phyloP scores from a whole-genome alignment of 768 basidiomycete species.

The Porphyrellus cyaneotinctus region DNA sequence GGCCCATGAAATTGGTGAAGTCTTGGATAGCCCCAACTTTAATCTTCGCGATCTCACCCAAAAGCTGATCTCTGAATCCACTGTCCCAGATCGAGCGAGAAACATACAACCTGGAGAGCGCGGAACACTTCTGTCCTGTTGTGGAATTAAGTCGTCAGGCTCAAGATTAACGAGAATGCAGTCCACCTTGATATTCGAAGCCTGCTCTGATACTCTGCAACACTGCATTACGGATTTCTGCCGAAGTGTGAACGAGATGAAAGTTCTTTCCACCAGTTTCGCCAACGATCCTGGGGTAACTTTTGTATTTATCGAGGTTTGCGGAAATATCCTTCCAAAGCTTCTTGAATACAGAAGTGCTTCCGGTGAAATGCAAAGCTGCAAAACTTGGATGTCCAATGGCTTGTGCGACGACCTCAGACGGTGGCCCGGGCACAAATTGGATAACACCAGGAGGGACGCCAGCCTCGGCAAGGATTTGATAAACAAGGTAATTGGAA shows the following conservation, averaged over 20 bases:
- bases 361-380: constrained; percentile 94
- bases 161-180: background rate
- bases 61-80: constrained; percentile 80
- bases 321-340: constrained; percentile 93
- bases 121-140: constrained; percentile 93
- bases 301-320: constrained; percentile 83
- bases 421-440: constrained; percentile 88
- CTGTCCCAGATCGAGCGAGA: constrained; percentile 79
- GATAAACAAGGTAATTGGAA: constrained; percentile 89
- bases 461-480: constrained; percentile 91
- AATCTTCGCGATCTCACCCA: constrained; percentile 77
- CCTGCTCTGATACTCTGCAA: constrained; percentile 81
- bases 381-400: constrained; percentile 79
- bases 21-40: constrained; percentile 75
- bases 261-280: constrained; percentile 99
- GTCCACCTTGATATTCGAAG: constrained; percentile 90
- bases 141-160: background rate
- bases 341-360: constrained; percentile 89
- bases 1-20: constrained; percentile 88
- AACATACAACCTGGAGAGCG: constrained; percentile 87
- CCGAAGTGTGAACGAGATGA: constrained; percentile 85
- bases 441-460: constrained; percentile 94
- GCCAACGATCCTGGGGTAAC: constrained; percentile 94
- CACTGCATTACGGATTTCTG: constrained; percentile 87
- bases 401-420: constrained; percentile 80